Conservation (phyloP, 2,329 filamentous ascomycete species). For the Coniochaeta pulveracea region DNA sequence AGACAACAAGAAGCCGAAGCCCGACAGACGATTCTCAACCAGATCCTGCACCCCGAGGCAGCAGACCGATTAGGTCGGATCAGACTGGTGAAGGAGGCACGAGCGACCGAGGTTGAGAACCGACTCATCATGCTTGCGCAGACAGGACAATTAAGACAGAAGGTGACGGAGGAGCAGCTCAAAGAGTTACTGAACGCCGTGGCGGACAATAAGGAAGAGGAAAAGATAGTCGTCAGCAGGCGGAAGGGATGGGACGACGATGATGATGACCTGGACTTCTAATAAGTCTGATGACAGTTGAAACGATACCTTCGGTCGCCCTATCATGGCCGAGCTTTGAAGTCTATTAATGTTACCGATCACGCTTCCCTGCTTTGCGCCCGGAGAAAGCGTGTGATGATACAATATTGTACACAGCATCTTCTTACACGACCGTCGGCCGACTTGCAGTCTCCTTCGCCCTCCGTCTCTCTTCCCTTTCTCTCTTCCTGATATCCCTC, state of each 20-base stretch:
- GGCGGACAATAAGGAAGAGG: constrained; percentile 65
- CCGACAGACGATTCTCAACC: constrained; percentile 66
- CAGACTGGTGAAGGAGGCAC: constrained; percentile 85
- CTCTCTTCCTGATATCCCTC: constrained; percentile 60
- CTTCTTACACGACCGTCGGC: constrained; percentile 1
- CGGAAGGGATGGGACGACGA: constrained; percentile 80
- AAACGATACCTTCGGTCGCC: no score
- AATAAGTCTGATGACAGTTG: no score
- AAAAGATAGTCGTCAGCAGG: constrained; percentile 78
- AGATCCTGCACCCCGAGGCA: constrained; percentile 91
- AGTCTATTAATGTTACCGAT: no score
- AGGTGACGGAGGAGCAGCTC: constrained; percentile 86
- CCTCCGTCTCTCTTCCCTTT: constrained; percentile 57
- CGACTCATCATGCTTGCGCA: constrained; percentile 84
- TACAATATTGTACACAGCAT: neutral
- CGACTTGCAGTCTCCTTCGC: constrained; percentile 31
- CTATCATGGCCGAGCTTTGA: no score
- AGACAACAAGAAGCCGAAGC: constrained; percentile 53
- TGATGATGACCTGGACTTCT: constrained; percentile 64
- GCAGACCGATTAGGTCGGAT: constrained; percentile 90
- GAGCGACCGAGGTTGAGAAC: constrained; percentile 85
- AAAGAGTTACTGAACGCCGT: constrained; percentile 84
- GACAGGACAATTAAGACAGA: constrained; percentile 71
- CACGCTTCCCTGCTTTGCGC: no score
- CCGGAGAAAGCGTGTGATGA: neutral